Conservation (phyloP, 441 rosid genomes). For the Viola pubescens region DNA sequence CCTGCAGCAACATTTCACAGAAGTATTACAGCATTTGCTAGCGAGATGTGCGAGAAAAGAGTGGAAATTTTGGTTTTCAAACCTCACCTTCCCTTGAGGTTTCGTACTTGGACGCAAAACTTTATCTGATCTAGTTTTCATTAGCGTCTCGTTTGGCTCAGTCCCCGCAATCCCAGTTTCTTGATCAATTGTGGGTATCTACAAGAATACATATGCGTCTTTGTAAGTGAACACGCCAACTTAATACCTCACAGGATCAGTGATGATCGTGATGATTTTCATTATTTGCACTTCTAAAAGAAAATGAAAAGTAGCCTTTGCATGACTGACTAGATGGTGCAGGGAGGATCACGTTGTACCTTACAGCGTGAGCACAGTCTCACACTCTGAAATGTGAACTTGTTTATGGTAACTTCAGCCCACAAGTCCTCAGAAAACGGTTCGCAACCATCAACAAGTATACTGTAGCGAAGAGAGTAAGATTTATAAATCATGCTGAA, state of each 20-base stretch:
- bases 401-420: conserved; percentile 51
- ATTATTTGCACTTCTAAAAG: neutral
- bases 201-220: conserved; percentile 10
- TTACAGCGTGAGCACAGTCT: conserved; percentile 75
- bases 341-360: conserved; percentile 28
- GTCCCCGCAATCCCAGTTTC: conserved; percentile 47
- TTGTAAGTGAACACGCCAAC: neutral
- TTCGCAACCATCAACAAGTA: conserved; percentile 67
- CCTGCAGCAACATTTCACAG: conserved; percentile 34
- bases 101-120: conserved; percentile 56
- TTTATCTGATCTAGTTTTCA: conserved; percentile 51
- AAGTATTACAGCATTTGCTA: neutral
- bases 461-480: conserved; percentile 32
- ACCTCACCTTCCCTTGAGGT: conserved; percentile 59
- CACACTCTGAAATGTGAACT: conserved; percentile 50
- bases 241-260: no score
- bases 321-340: neutral
- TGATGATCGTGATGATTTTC: no score
- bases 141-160: conserved; percentile 64
- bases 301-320: no score
- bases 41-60: neutral
- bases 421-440: conserved; percentile 83
- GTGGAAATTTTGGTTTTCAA: neutral
- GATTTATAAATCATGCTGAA: no score
- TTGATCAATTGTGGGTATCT: conserved; percentile 71